Evolutionary conservation across 805 yeast species (phyloP).

Genomic region (Pichia phayaonensis): DNA sequence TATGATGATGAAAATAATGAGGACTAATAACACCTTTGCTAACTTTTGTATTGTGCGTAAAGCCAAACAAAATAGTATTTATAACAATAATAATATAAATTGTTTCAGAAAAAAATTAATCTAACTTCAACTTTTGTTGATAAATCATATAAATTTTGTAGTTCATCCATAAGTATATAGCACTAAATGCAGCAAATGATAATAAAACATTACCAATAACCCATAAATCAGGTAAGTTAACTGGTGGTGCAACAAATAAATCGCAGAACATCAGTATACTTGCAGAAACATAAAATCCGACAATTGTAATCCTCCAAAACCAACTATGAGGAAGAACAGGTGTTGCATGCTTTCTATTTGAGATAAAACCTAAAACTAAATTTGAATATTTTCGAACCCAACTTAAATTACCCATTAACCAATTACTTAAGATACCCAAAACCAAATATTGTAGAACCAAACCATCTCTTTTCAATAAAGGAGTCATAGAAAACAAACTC

Average conservation of each 20-base stretch:
- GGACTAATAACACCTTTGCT: constrained; percentile 3
- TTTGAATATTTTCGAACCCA: constrained; percentile 37
- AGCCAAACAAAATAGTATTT: not conserved
- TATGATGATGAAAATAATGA: not conserved
- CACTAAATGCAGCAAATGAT: constrained; percentile 65
- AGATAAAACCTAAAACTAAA: constrained; percentile 17
- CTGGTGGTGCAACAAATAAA: constrained; percentile 42
- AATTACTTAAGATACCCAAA: constrained; percentile 57
- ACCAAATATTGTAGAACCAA: constrained; percentile 65
- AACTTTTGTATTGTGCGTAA: not conserved
- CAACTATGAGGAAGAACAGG: constrained; percentile 40
- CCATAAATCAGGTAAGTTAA: constrained; percentile 75
- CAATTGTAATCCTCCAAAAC: constrained; percentile 44
- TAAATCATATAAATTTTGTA: constrained; percentile 36
- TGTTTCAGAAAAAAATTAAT: no score
- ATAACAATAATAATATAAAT: not conserved
- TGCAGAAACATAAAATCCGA: constrained; percentile 46
- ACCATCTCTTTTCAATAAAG: constrained; percentile 71
- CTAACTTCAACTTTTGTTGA: constrained; percentile 17
- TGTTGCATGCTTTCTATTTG: constrained; percentile 22
- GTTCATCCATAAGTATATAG: constrained; percentile 81
- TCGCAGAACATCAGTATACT: constrained; percentile 49
- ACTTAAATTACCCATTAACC: constrained; percentile 65
- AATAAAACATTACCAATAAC: constrained; percentile 65
- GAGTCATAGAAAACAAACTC: constrained; percentile 81